Percentiles rank a stretch among this genome's conserved stretches.
Conservation (phyloP, 345 rosid species). For the Corchorus capsularis region DNA sequence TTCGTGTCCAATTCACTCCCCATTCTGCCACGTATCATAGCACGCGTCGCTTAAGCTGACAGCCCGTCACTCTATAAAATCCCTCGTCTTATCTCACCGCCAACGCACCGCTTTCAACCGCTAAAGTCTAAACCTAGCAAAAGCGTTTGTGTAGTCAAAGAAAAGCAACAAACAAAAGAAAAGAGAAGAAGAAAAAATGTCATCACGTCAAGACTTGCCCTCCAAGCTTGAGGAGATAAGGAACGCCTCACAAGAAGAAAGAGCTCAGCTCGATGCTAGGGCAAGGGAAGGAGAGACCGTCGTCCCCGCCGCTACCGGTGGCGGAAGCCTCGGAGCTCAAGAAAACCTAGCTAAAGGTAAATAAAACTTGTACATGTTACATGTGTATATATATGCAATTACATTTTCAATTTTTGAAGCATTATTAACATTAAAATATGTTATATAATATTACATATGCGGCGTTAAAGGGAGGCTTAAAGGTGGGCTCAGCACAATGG, state of each 20-base stretch:
- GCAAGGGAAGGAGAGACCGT: slow-evolving; percentile 77
- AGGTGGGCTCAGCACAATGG: no score
- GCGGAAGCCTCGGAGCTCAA: slow-evolving; percentile 87
- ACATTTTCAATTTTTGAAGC: no score
- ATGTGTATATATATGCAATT: no score
- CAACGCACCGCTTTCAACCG: background rate
- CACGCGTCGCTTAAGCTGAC: background rate
- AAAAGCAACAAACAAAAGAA: background rate
- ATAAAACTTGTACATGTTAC: no score
- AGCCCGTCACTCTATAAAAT: slow-evolving; percentile 9
- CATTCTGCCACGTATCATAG: background rate
- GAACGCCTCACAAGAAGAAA: slow-evolving; percentile 23
- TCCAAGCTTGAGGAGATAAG: background rate
- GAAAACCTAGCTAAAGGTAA: slow-evolving; percentile 79
- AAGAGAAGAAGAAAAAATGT: slow-evolving; percentile 24
- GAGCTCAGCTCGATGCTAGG: slow-evolving; percentile 61
- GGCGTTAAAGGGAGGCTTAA: no score
- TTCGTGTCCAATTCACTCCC: background rate
- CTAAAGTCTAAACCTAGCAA: background rate
- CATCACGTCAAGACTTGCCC: slow-evolving; percentile 35
- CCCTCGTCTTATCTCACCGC: background rate
- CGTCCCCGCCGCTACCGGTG: slow-evolving; percentile 82
- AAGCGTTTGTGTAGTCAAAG: background rate
- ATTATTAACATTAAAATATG: no score
- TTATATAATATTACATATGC: no score